Evolutionary conservation across 345 rosid genomes (phyloP), one percentile per base, ranked within the genome.

Genomic region (Pugionium cornutum): DNA sequence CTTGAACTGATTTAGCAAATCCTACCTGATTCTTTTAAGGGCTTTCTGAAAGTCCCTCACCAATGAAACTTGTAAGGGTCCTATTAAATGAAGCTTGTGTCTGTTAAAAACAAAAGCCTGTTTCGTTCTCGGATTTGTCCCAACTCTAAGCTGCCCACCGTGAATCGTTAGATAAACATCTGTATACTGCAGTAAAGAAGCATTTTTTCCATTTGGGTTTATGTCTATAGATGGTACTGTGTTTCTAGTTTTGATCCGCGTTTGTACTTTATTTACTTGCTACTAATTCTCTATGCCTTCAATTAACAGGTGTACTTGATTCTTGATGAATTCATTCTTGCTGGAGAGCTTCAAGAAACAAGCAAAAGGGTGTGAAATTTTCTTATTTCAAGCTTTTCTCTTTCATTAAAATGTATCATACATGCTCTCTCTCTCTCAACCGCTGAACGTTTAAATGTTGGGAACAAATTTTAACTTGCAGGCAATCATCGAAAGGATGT

Each of bases 341-440:
- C 95, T 18, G 98, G 98, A n/a, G 98, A 92, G 76, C 95, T 92
- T 26, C 98, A 92, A 84, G 98, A 92, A 83, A 94, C 99, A 68
- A 94, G 99, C 90, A 94, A 92, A 79, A 87, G 81, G 92, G 98
- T 92, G 0, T 67, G 53, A 27, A 53, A 6, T 35, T 34, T 60
- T 41, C 32, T 31, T 7, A 11, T 29, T 26, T 40, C 41, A 30
- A 4, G 31, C 32, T 40, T 33, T 41, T 18, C 3, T 55, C 7
- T 66, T 36, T 9, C 25, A 34, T 39, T 26, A 0, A 3, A 25
- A 31, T 45, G 51, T 58, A n/a, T 61, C 8, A 50, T 3, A 33
- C 39, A 9, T 32, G n/a, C 37, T 42, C 58, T 32, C 34, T 44
- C 7, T 2, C 25, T 11, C 31, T 64, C 4, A 7, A 61, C n/a